Evolutionary conservation across 768 basidiomycete species (phyloP), one percentile per base, ranked within the genome.

Genomic region (Hericium rajendrae): DNA sequence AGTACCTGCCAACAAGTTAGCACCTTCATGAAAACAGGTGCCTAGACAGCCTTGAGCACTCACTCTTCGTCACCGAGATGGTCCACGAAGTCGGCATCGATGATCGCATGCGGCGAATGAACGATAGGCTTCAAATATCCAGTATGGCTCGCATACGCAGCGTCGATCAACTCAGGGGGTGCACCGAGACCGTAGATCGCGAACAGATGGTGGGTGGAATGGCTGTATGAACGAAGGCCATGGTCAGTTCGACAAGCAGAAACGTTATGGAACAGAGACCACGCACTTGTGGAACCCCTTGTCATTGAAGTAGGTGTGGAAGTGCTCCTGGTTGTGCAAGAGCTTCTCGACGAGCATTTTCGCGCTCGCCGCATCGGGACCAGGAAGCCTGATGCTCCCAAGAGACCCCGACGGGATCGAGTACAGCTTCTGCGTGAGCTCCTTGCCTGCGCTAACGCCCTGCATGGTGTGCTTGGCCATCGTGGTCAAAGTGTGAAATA

Each of bases 171-270:
- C 11, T 66, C 58, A 2, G 66, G 66, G 10, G 74, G 68, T 0
- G 77, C 85, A 2, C 86, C 87, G 16, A 89, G 66, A 0, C 76
- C 73, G 73, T 80, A 88, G 1, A 82, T 74, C 6, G 83, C 82
- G 39, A 85, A 68, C 22, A 79, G 60, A 32, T 79, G 81, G 59
- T 86, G 84, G 4, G 79, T 69, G 40, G 78, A 68, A 68, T 87
- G 86, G 57, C 79, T 80, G 57, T 6, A 55, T 51, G 9, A 6
- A 32, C 6, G 46, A 4, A 57, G 51, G 37, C 24, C 52, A 38
- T 9, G 20, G 3, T 41, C 32, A 43, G 4, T 3, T 41, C 38
- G 32, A 32, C 9, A 32, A 32, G 32, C 6, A 39, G 9, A 39
- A n/a, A 15, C 9, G 37, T 6, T 50, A 39, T 48, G 57, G 18